Evolutionary conservation across 768 basidiomycete genomes (phyloP), one percentile per base, ranked within the genome.

Genomic region (Auricularia auricula-judae): DNA sequence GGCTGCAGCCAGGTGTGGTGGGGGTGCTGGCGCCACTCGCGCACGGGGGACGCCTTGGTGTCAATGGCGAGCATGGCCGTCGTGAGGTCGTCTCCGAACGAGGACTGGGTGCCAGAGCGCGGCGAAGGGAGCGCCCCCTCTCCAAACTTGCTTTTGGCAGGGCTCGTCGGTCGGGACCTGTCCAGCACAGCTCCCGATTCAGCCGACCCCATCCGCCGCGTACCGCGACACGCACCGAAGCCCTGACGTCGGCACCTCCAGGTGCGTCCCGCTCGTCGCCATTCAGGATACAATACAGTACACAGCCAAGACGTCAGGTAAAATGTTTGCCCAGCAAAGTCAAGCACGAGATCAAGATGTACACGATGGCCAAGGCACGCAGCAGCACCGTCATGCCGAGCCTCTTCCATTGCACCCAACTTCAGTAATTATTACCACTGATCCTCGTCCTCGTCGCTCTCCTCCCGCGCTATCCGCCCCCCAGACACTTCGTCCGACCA

Each of bases 121-220:
- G 18, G 47, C 14, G 21, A 51, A 18, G 47, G 47, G 16, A 51
- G 47, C 47, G 47, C 47, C 18, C 47, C 47, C 47, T 51, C 47
- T 16, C 23, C 14, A 23, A 59, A 59, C 34, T 35, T 59, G 29
- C 23, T 59, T 59, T 59, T 59, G 56, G 56, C 23, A 34, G 56
- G 56, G 29, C 56, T 59, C 56, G 56, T 59, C 56, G 56, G 56
- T 5, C 56, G 56, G 29, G 56, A 59, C 14, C 56, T 59, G 56
- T 35, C 18, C 39, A 42, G 39, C 39, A 51, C 47, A 51, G 18
- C 18, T 51, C 47, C 47, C 47, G 47, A 51, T 51, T 21, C 47
- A 51, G 18, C 18, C 21, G 14, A 51, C 14, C 47, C 47, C 47
- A 51, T 51, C 47, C 47, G 47, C 4, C 47, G 47, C 47, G 14